These are phyloP conservation scores for Adansonia grandidieri DNA, from an alignment of 441 rosid species.

Conservation along the genomic window DNA sequence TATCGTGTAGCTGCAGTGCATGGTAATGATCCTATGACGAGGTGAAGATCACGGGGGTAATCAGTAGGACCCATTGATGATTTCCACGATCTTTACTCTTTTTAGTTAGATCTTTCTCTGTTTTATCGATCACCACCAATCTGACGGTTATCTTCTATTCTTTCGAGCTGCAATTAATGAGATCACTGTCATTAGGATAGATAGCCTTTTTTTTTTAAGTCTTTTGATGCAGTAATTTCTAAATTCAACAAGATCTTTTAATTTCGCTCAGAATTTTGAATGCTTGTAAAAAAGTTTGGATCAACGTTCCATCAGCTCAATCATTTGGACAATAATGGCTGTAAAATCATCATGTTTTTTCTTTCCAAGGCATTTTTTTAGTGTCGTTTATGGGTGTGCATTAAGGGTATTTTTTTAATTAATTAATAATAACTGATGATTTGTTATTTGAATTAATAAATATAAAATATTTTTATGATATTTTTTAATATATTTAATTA, in stretches of 20 bases:
- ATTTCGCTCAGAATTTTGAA: neutral
- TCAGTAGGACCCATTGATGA: neutral
- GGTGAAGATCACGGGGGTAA: neutral
- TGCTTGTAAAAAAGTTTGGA: neutral
- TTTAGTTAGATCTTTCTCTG: neutral
- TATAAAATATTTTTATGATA: too few relatives aligned
- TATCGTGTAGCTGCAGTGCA: neutral
- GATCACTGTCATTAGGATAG: neutral
- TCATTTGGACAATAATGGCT: slow-evolving; percentile 16
- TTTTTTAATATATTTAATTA: neutral
- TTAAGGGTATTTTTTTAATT: too few relatives aligned
- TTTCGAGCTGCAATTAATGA: neutral
- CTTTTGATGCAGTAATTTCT: neutral
- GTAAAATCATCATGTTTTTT: neutral
- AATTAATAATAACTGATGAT: too few relatives aligned
- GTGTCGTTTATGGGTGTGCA: too few relatives aligned
- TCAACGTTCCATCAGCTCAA: slow-evolving; percentile 1
- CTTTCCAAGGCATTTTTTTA: neutral
- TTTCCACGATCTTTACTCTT: neutral
- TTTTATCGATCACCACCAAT: neutral
- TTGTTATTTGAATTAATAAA: too few relatives aligned
- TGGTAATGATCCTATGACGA: neutral
- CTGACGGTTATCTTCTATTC: neutral
- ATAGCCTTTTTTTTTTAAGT: neutral
- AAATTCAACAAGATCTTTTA: neutral